phyloP scores from a whole-genome alignment of 768 basidiomycete species.

The Leccinum barrowsii region DNA sequence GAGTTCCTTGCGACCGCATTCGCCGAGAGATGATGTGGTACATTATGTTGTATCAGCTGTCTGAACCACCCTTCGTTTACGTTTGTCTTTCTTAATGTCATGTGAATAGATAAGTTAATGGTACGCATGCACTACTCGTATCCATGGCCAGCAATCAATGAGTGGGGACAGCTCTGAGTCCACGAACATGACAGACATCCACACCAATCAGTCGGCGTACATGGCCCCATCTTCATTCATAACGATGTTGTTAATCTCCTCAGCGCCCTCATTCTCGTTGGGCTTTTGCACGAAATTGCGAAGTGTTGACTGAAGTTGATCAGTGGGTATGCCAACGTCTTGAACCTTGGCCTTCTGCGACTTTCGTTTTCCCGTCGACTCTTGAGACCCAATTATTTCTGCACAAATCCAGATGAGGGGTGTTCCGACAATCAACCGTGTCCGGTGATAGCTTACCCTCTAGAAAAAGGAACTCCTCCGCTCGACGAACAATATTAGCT shows the following conservation, averaged over 20 bases:
- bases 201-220: slow-evolving; percentile 33
- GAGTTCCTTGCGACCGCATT: slow-evolving; percentile 66
- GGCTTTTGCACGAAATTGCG: slow-evolving; percentile 45
- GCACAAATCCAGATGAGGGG: not conserved
- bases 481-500: slow-evolving; percentile 63
- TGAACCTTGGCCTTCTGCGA: slow-evolving; percentile 28
- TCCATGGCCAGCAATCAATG: not conserved
- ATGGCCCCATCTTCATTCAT: slow-evolving; percentile 64
- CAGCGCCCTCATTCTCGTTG: slow-evolving; percentile 22
- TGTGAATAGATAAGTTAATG: slow-evolving; percentile 9
- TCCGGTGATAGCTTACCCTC: slow-evolving; percentile 47
- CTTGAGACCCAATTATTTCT: slow-evolving; percentile 63
- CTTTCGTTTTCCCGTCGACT: slow-evolving; percentile 43
- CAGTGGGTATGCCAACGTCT: slow-evolving; percentile 11
- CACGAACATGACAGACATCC: not conserved
- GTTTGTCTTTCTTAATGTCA: not conserved
- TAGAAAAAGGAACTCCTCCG: slow-evolving; percentile 75
- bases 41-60: not conserved
- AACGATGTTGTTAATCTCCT: slow-evolving; percentile 36
- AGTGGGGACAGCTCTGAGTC: not conserved
- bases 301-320: slow-evolving; percentile 36
- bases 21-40: slow-evolving; percentile 20
- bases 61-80: not conserved
- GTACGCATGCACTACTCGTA: not conserved
- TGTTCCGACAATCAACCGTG: not conserved